Evolutionary conservation across 2,329 filamentous ascomycete species (phyloP).

Genomic region (Colletotrichum salicis): DNA sequence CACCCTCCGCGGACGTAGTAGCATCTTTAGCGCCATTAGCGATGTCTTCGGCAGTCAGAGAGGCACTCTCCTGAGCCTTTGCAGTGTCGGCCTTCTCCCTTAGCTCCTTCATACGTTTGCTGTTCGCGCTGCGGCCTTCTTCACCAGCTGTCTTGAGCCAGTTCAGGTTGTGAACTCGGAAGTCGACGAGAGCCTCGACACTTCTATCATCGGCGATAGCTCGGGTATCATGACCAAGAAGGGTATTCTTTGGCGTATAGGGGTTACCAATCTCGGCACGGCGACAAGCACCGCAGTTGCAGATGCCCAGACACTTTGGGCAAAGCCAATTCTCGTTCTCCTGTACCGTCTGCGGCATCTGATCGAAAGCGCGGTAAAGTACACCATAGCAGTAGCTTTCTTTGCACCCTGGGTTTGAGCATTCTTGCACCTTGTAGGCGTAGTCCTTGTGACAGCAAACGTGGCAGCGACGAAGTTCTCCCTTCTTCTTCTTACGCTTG

Average conservation of each 20-base stretch:
- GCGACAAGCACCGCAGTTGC: constrained; percentile 86
- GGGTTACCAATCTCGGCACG: constrained; percentile 73
- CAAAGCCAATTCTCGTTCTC: constrained; percentile 87
- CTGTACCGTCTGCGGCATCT: constrained; percentile 85
- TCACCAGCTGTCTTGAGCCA: constrained; percentile 77
- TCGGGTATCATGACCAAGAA: constrained; percentile 90
- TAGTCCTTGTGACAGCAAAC: constrained; percentile 85
- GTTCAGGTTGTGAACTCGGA: constrained; percentile 85
- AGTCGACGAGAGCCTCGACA: constrained; percentile 90
- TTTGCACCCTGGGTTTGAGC: constrained; percentile 75
- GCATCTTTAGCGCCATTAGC: constrained; percentile 36
- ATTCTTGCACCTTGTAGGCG: constrained; percentile 85
- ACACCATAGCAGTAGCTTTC: constrained; percentile 92
- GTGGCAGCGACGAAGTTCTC: constrained; percentile 75
- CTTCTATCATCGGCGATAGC: constrained; percentile 91
- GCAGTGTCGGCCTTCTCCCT: constrained; percentile 66
- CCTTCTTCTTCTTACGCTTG: constrained; percentile 63
- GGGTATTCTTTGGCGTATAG: constrained; percentile 86
- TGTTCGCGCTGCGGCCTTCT: constrained; percentile 66
- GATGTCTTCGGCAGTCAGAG: constrained; percentile 37
- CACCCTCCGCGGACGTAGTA: not conserved
- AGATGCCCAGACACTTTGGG: constrained; percentile 85
- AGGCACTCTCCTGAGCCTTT: constrained; percentile 60
- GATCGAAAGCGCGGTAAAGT: constrained; percentile 89
- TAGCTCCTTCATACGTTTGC: constrained; percentile 67